These are phyloP conservation scores for Phtheirospermum japonicum DNA, from an alignment of 257 asterid species.

Conservation along the genomic window DNA sequence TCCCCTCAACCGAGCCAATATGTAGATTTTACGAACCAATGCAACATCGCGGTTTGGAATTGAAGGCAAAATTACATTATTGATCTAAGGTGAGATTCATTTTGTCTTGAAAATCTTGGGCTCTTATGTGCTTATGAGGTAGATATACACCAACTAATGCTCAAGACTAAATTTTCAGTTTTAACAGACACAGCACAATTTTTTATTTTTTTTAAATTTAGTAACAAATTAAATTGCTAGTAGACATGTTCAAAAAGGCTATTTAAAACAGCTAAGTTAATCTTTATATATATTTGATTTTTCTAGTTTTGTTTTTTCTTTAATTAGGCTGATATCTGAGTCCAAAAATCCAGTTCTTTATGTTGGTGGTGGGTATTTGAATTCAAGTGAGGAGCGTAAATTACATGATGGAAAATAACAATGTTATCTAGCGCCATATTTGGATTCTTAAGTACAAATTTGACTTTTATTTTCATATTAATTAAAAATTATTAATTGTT, in stretches of 20 bases:
- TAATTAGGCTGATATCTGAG: too few relatives aligned
- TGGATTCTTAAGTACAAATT: too few relatives aligned
- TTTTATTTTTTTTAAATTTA: too few relatives aligned
- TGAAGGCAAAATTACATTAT: conserved; percentile 47
- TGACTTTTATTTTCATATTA: too few relatives aligned
- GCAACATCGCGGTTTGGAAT: conserved; percentile 37
- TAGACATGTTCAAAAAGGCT: background rate
- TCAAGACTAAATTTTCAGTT: background rate
- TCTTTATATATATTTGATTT: conserved; percentile 1
- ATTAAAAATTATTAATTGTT: too few relatives aligned
- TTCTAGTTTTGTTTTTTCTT: conserved; percentile 16
- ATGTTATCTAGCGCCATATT: too few relatives aligned
- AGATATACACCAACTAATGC: conserved; percentile 5
- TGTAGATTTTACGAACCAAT: conserved; percentile 56
- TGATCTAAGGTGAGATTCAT: conserved; percentile 59
- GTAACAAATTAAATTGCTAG: too few relatives aligned
- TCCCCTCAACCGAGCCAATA: conserved; percentile 39
- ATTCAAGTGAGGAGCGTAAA: too few relatives aligned
- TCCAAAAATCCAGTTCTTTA: too few relatives aligned
- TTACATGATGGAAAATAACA: too few relatives aligned
- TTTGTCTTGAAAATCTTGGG: conserved; percentile 83
- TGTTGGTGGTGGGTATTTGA: too few relatives aligned
- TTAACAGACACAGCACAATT: too few relatives aligned
- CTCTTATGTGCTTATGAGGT: conserved; percentile 81
- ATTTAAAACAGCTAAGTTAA: background rate